Base-by-base conservation (phyloP, 2,329 filamentous ascomycete species). In the Pseudogymnoascus sp. region DNA sequence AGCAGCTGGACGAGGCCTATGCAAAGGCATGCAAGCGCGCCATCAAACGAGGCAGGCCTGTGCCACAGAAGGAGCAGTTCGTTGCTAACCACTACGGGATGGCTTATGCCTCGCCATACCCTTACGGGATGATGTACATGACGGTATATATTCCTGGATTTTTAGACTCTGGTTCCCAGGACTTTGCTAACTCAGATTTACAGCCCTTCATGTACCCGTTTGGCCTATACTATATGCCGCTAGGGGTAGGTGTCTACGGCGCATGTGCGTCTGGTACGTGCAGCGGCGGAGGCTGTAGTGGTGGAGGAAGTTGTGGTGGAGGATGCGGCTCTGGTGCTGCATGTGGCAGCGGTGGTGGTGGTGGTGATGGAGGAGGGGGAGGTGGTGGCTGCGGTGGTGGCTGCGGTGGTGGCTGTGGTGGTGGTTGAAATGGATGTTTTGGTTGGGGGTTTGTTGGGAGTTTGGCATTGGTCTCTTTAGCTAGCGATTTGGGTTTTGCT, bases 1-100 rank as follows among this genome's bases (percentile, higher is more conserved):
- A 64, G 1, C 76, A 78, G 16, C 72, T 84, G 0, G 82, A 88
- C 28, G 74, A 75, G 3, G 80, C 82, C 33, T 90, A 90, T 71
- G 73, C 76, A 25, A 82, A 80, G 65, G 83, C 83, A 0, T 72
- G 73, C 16, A 77, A 75, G 47, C 77, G 82, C 1, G 82, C 82
- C 0, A 73, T 75, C 64, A 79, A 78, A 65, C 80, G 79, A 64
- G 81, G 81, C 3, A 74, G 80, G 3, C 73, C 73, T 0, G 67
- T 83, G 3, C 82, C 82, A 1, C 73, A 77, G 0, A 72, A 75
- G n/a, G 76, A 82, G 3, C 71, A 80, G 40, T 84, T 81, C 63
- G 80, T 81, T 44, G 63, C 69, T 64, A 70, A 76, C 60, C 78
- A 83, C 69, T 84, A 70, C 50, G 60, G 60, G 8, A 31, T 61